A percentile compares a stretch with the other conserved stretches of the same genome.
phyloP scores from a whole-genome alignment of 1,284 basidiomycete genomes.

The Mycena sp. region DNA sequence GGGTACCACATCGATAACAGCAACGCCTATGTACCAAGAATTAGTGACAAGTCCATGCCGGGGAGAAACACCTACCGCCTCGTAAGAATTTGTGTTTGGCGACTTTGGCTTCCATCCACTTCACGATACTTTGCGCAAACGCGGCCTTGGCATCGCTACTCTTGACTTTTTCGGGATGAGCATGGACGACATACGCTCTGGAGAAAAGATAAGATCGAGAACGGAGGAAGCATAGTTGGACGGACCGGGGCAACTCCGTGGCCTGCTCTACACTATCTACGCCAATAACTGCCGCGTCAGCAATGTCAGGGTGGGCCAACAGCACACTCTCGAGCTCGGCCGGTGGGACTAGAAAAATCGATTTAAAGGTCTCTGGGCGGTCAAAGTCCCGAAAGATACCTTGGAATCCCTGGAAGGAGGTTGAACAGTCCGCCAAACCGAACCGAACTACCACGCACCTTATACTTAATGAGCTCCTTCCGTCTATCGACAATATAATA shows the following conservation, averaged over 20 bases:
- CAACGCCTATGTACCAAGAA: constrained; percentile 49
- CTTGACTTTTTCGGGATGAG: constrained; percentile 47
- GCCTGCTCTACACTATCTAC: constrained; percentile 68
- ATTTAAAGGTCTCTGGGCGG: not conserved
- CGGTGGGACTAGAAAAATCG: constrained; percentile 67
- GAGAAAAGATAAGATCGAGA: not conserved
- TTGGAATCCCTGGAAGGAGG: constrained; percentile 62
- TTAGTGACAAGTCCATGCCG: not conserved
- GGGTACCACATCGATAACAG: constrained; percentile 59
- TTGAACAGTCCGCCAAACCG: not conserved
- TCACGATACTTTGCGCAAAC: constrained; percentile 58
- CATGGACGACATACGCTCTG: constrained; percentile 78
- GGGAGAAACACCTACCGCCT: constrained; percentile 52
- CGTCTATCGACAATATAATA: constrained; percentile 69
- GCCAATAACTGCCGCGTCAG: constrained; percentile 81
- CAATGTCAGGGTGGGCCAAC: constrained; percentile 74
- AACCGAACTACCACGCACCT: not conserved
- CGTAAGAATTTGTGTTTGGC: constrained; percentile 73
- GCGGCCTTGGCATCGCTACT: constrained; percentile 46
- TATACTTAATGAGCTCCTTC: constrained; percentile 88
- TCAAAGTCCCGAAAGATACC: constrained; percentile 41
- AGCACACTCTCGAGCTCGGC: constrained; percentile 84
- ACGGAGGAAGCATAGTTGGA: constrained; percentile 30
- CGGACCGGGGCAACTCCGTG: constrained; percentile 78
- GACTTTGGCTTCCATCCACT: constrained; percentile 71